Evolutionary conservation across 2,329 filamentous ascomycete species (phyloP).

Genomic region (Daldinia sp.): DNA sequence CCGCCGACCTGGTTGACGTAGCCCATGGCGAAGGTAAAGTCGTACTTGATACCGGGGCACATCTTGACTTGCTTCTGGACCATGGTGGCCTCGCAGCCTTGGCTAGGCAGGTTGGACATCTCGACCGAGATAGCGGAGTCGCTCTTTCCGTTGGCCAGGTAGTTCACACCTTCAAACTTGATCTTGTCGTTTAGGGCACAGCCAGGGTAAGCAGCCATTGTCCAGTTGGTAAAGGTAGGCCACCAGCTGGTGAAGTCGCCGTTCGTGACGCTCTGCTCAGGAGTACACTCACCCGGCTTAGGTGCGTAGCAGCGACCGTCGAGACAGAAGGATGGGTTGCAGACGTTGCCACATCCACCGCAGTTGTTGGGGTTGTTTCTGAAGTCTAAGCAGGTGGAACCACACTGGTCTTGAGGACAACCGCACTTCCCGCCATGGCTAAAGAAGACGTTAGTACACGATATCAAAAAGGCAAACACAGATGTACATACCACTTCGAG

Average conservation of each 20-base stretch:
- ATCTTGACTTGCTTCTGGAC: slow-evolving; percentile 18
- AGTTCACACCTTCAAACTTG: slow-evolving; percentile 11
- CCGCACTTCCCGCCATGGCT: slow-evolving; percentile 9
- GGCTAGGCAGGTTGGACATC: slow-evolving; percentile 12
- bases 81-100: slow-evolving; percentile 13
- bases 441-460: background rate
- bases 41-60: slow-evolving; percentile 16
- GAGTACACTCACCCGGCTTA: slow-evolving; percentile 7
- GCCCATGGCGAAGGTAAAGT: slow-evolving; percentile 17
- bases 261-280: slow-evolving; percentile 10
- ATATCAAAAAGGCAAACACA: background rate
- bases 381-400: slow-evolving; percentile 9
- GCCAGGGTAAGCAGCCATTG: slow-evolving; percentile 13
- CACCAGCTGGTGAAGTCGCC: slow-evolving; percentile 4
- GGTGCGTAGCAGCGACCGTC: slow-evolving; percentile 13
- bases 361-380: slow-evolving; percentile 18
- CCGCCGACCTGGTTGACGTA: slow-evolving; percentile 17
- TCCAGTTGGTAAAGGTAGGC: slow-evolving; percentile 16
- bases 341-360: slow-evolving; percentile 5
- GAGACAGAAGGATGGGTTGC: slow-evolving; percentile 10
- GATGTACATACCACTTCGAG: slow-evolving; percentile 11
- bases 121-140: slow-evolving; percentile 8
- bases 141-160: slow-evolving; percentile 10
- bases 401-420: slow-evolving; percentile 12
- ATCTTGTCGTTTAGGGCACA: slow-evolving; percentile 5